These are phyloP conservation scores for Anisogramma anomala DNA, from an alignment of 2,329 filamentous ascomycete species.

Conservation along the genomic window DNA sequence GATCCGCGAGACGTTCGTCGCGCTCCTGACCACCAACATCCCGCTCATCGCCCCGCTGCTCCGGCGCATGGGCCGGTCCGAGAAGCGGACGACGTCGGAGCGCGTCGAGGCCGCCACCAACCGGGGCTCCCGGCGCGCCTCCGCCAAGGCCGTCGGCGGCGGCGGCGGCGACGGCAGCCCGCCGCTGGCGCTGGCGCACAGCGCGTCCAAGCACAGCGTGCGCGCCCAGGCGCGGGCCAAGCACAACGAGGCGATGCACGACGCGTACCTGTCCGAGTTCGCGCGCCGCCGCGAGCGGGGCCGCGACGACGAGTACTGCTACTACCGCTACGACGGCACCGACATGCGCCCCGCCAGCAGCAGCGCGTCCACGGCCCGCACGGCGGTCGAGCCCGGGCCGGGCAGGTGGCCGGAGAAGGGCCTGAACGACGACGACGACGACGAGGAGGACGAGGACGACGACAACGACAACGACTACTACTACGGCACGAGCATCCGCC, in stretches of 20 bases:
- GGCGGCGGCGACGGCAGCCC: too few species aligned
- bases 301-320: background rate
- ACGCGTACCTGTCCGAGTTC: background rate
- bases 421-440: too few species aligned
- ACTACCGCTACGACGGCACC: background rate
- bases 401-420: background rate
- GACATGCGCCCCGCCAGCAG: too few species aligned
- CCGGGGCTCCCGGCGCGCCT: too few species aligned
- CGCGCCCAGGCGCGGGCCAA: background rate
- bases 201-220: background rate
- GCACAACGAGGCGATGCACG: background rate
- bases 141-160: too few species aligned
- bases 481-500: too few species aligned
- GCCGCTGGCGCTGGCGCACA: too few species aligned
- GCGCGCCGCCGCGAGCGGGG: too few species aligned
- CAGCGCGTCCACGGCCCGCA: too few species aligned
- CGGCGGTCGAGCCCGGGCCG: background rate
- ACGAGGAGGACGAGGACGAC: too few species aligned
- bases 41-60: conserved; percentile 7
- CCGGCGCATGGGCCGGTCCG: conserved; percentile 3
- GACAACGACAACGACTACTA: too few species aligned
- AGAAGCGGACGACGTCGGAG: background rate
- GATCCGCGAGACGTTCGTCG: conserved; percentile 8
- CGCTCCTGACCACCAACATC: conserved; percentile 7
- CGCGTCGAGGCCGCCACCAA: background rate